Evolutionary conservation across 306 rosid genomes (phyloP), one percentile per base, ranked within the genome.

Genomic region (Canavalia ensiformis): DNA sequence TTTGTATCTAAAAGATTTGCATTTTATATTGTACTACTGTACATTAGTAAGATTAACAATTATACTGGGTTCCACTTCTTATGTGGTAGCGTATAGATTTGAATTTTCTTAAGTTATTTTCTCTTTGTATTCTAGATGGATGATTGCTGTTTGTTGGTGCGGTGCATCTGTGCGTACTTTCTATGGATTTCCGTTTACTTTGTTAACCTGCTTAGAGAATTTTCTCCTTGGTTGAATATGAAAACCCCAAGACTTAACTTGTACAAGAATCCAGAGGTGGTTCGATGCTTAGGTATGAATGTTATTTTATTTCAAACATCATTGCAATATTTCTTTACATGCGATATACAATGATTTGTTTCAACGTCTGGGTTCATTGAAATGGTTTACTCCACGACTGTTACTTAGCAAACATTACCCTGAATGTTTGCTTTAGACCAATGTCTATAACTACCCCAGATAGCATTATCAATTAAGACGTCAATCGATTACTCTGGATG

Each of bases 61-160:
- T 68, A 49, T 64, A 10, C 50, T 59, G 74, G 11, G 8, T 28
- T 87, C 80, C 64, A 75, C 74, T 80, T 62, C 52, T 54, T 68
- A 29, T 42, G 46, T 29, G 42, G 59, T 75, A 55, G 47, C 31
- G 12, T 39, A 49, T 37, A 69, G 47, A 72, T 71, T 71, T 72
- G 52, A 79, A 50, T 72, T 80, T 69, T 72, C 84, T 62, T 29
- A 82, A 75, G 79, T 50, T 75, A 12, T 82, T 41, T 69, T 84
- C 76, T 81, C 85, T 76, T 82, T 93, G 72, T 75, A 83, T 85
- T 93, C 87, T 93, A 95, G 99, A 91, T 95, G 97, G 97, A 86
- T 95, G 97, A 93, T 83, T 90, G 82, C 88, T 86, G 82, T 89
- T 82, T 79, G 83, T 88, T 83, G 95, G 75, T 87, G 95, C 78